Conservation (phyloP, 1,284 basidiomycete genomes). For the Papiliotrema flavescens region DNA sequence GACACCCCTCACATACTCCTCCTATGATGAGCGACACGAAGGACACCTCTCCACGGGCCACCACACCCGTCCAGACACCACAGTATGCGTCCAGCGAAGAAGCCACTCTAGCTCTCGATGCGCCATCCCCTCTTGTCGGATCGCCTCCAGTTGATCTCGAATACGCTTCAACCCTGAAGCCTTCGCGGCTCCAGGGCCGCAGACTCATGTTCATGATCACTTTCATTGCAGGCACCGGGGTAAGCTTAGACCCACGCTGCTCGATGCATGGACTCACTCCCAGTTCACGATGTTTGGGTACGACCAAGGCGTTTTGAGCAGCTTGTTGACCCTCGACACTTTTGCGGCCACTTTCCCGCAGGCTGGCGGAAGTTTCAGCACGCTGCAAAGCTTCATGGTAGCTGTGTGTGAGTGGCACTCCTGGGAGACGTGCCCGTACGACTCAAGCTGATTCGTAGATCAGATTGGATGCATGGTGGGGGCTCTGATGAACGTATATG, state of each 20-base stretch:
- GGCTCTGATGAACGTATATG: constrained; percentile 44
- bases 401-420: constrained; percentile 32
- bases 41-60: too few relatives aligned
- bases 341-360: constrained; percentile 34
- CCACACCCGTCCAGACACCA: too few relatives aligned
- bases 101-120: too few relatives aligned
- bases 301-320: constrained; percentile 35
- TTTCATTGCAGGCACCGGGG: constrained; percentile 1
- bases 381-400: constrained; percentile 39
- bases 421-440: too few relatives aligned
- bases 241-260: neutral
- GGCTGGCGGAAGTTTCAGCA: constrained; percentile 22
- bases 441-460: too few relatives aligned
- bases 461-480: constrained; percentile 48
- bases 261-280: neutral
- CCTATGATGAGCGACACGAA: too few relatives aligned
- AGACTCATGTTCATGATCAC: constrained; percentile 1
- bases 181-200: neutral
- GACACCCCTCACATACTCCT: too few relatives aligned
- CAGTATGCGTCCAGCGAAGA: too few relatives aligned
- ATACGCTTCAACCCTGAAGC: neutral
- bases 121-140: too few relatives aligned
- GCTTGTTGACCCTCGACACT: constrained; percentile 36
- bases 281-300: constrained; percentile 25
- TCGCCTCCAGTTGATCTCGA: neutral